phyloP scores from a whole-genome alignment of 2,329 filamentous ascomycete genomes.

The Fusarium sp. region DNA sequence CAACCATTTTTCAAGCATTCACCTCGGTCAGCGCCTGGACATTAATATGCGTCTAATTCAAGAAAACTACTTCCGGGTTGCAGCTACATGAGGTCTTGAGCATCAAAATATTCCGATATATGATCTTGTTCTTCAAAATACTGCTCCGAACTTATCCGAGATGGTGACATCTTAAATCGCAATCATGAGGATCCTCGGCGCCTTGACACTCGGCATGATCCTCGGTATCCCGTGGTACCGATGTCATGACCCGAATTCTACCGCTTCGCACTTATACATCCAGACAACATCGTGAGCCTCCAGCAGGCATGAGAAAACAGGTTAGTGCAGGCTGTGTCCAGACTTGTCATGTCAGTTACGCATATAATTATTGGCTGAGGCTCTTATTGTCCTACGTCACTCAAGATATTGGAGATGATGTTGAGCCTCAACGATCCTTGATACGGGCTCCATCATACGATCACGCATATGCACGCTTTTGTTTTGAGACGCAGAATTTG shows the following conservation, averaged over 20 bases:
- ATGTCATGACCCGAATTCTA: constrained; percentile 33
- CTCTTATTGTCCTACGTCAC: not conserved
- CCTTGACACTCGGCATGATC: constrained; percentile 31
- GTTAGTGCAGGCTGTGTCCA: not conserved
- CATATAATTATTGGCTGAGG: not conserved
- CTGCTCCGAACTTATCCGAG: constrained; percentile 32
- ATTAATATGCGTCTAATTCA: constrained; percentile 26
- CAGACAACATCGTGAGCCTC: constrained; percentile 12
- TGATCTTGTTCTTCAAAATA: constrained; percentile 16
- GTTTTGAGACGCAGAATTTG: constrained; percentile 19
- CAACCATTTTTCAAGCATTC: constrained; percentile 24
- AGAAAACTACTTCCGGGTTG: constrained; percentile 33
- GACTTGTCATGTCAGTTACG: not conserved
- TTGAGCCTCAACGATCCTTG: not conserved
- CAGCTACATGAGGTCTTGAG: constrained; percentile 34
- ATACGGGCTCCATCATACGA: not conserved
- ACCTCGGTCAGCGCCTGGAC: constrained; percentile 38
- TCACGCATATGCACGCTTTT: constrained; percentile 8
- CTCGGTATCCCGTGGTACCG: constrained; percentile 43
- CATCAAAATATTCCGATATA: constrained; percentile 20
- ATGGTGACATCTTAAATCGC: constrained; percentile 36
- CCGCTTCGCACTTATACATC: constrained; percentile 33
- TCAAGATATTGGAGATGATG: not conserved
- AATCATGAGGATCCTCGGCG: constrained; percentile 39
- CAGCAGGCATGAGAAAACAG: not conserved